Evolutionary conservation across 805 yeast species (phyloP).

Genomic region (Monosporozyma aerobia): DNA sequence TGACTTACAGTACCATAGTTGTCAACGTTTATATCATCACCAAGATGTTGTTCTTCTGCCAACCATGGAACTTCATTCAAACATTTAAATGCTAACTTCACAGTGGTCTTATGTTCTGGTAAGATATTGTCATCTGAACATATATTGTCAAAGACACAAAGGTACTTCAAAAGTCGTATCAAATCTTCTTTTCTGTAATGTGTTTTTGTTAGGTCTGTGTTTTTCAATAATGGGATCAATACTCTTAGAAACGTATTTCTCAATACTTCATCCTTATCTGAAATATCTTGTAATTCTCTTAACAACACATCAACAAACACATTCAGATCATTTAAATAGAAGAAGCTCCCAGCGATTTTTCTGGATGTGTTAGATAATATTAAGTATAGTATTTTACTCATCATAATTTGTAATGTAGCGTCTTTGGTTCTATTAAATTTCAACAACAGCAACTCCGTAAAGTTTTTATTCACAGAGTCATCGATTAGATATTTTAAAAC

Average conservation of each 20-base stretch:
- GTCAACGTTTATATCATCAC: neutral
- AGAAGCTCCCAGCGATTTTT: constrained; percentile 47
- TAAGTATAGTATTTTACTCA: constrained; percentile 66
- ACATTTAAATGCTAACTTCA: constrained; percentile 35
- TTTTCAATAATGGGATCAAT: constrained; percentile 57
- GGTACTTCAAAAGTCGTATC: constrained; percentile 39
- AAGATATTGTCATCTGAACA: constrained; percentile 15
- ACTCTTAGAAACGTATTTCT: constrained; percentile 70
- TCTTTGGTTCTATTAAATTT: constrained; percentile 71
- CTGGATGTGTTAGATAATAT: constrained; percentile 51
- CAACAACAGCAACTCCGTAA: constrained; percentile 62
- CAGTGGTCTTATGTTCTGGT: constrained; percentile 31
- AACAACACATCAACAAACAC: constrained; percentile 77
- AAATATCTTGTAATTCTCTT: constrained; percentile 65
- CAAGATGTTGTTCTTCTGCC: neutral
- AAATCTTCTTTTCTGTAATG: constrained; percentile 53
- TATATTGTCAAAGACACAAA: constrained; percentile 27
- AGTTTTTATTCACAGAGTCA: constrained; percentile 38
- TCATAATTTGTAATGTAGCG: constrained; percentile 61
- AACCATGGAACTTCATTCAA: constrained; percentile 31
- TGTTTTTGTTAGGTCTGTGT: constrained; percentile 49
- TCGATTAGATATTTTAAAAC: constrained; percentile 48
- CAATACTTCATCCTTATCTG: constrained; percentile 47
- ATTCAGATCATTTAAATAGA: constrained; percentile 76
- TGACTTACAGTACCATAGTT: constrained; percentile 1